Conservation (phyloP, 805 yeast species). For the Metschnikowia rubicola region DNA sequence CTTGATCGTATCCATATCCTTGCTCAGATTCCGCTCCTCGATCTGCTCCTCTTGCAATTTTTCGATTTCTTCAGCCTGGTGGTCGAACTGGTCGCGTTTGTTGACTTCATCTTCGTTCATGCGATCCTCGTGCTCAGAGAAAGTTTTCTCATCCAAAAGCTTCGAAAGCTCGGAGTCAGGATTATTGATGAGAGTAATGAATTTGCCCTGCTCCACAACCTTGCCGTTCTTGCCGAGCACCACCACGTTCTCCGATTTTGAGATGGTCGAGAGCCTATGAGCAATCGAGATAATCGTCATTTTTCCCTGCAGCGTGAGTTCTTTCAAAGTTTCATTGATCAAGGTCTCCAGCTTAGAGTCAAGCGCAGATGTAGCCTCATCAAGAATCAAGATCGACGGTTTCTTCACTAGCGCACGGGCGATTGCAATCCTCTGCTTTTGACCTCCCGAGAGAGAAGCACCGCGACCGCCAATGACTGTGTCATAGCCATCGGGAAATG, state of each 20-base stretch:
- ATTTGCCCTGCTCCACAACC: conserved; percentile 39
- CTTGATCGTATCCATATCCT: conserved; percentile 24
- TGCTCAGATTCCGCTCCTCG: conserved; percentile 3
- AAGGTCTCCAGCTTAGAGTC: conserved; percentile 50
- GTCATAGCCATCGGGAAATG: conserved; percentile 59
- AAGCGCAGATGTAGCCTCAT: conserved; percentile 67
- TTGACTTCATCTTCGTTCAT: conserved; percentile 24
- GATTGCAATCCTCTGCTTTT: conserved; percentile 72
- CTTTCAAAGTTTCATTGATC: conserved; percentile 40
- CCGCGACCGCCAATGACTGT: conserved; percentile 57
- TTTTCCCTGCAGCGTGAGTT: conserved; percentile 34
- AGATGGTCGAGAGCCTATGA: conserved; percentile 43
- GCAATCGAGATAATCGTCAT: conserved; percentile 45
- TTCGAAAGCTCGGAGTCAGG: conserved; percentile 40
- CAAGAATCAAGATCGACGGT: conserved; percentile 61
- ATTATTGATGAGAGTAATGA: conserved; percentile 38
- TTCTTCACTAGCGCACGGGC: conserved; percentile 69
- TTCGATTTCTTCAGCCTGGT: conserved; percentile 25
- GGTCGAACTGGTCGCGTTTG: conserved; percentile 24
- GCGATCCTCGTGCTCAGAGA: conserved; percentile 19
- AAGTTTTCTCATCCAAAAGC: conserved; percentile 36
- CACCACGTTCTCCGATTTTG: conserved; percentile 42
- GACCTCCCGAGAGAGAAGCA: conserved; percentile 66
- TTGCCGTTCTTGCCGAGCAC: conserved; percentile 41
- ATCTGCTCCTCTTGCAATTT: conserved; percentile 12